phyloP scores from a whole-genome alignment of 768 basidiomycete species.

The Calvatia gigantea region DNA sequence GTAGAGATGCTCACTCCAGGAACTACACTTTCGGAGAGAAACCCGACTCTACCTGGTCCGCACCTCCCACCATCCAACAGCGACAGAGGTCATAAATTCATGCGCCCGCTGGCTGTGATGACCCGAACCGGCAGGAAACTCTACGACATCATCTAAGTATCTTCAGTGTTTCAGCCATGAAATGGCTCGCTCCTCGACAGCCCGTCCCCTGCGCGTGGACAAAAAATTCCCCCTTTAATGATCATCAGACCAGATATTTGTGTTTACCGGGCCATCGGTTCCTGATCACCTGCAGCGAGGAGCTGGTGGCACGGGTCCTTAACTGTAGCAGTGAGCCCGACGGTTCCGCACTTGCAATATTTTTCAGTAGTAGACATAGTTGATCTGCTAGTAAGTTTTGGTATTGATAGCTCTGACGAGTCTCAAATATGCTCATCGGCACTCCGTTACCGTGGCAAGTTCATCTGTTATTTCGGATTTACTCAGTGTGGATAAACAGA shows the following conservation, averaged over 20 bases:
- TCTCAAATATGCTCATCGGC: background rate
- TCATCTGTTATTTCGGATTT: no score
- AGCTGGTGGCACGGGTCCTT: background rate
- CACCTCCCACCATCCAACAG: background rate
- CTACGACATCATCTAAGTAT: background rate
- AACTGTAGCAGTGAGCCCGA: background rate
- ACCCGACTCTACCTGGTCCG: background rate
- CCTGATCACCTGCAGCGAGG: constrained; percentile 3
- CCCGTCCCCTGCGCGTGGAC: background rate
- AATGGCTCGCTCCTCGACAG: background rate
- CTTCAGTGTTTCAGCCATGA: background rate
- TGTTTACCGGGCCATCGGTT: constrained; percentile 2
- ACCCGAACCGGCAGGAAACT: background rate
- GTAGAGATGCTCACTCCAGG: constrained; percentile 7
- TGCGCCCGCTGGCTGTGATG: background rate
- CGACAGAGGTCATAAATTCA: background rate
- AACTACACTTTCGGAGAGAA: constrained; percentile 4
- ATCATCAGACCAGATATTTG: constrained; percentile 3
- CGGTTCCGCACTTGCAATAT: background rate
- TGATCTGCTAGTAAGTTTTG: background rate
- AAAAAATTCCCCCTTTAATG: constrained; percentile 8
- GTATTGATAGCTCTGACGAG: background rate
- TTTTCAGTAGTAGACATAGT: background rate
- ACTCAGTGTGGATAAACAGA: no score
- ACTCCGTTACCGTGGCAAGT: no score